Percentiles rank a stretch among this genome's conserved stretches.
Conservation (phyloP, 768 basidiomycete species). For the Calocybe gangraenosa region DNA sequence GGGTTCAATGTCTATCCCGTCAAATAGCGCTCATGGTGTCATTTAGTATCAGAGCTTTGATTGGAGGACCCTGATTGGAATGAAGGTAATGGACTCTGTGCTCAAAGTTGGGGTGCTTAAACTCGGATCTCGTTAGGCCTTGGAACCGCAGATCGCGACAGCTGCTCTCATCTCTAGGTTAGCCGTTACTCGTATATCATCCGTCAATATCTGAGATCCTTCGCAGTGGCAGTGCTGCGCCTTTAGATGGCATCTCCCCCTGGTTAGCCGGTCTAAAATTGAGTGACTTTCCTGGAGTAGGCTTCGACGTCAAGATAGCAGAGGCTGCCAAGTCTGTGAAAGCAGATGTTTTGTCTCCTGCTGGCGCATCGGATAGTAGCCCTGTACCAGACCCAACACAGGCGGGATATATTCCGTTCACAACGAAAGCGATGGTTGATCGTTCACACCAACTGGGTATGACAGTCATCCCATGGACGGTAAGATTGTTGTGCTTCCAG, state of each 20-base stretch:
- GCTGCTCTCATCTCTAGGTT: slow-evolving; percentile 70
- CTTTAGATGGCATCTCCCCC: slow-evolving; percentile 44
- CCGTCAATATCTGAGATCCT: no score
- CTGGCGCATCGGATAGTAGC: slow-evolving; percentile 35
- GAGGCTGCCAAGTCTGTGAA: slow-evolving; percentile 63
- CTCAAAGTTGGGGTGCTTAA: neutral
- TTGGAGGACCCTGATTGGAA: slow-evolving; percentile 70
- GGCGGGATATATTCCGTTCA: slow-evolving; percentile 49
- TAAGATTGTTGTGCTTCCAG: slow-evolving; percentile 22
- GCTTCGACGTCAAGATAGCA: slow-evolving; percentile 54
- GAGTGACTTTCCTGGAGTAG: slow-evolving; percentile 56
- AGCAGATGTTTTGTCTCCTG: slow-evolving; percentile 65
- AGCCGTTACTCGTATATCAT: slow-evolving; percentile 56
- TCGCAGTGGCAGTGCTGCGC: slow-evolving; percentile 35
- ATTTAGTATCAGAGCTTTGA: slow-evolving; percentile 76
- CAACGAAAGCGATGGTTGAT: slow-evolving; percentile 64
- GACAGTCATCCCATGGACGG: slow-evolving; percentile 72
- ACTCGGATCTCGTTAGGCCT: slow-evolving; percentile 26
- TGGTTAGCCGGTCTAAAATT: slow-evolving; percentile 71
- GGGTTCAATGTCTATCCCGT: slow-evolving; percentile 15
- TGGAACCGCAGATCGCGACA: slow-evolving; percentile 52
- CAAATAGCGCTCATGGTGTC: neutral
- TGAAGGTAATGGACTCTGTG: slow-evolving; percentile 48
- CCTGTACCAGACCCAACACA: slow-evolving; percentile 39
- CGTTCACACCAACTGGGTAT: slow-evolving; percentile 61